Conservation (phyloP, 2,329 filamentous ascomycete genomes). For the Aspergillus ruber region DNA sequence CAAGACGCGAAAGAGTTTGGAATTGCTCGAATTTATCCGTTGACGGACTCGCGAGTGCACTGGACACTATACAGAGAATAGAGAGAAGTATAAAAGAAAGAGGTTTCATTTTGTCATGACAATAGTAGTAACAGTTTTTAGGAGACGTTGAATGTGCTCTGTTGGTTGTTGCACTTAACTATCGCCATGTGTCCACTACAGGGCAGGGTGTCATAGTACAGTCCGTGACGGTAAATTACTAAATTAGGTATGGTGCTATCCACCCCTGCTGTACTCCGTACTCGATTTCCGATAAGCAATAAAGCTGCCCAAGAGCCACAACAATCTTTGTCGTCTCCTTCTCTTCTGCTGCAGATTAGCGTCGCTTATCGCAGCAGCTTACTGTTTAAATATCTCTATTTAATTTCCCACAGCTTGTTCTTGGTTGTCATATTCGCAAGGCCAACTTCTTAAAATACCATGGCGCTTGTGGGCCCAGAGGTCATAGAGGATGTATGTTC, state of each 20-base stretch:
- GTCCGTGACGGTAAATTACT: not conserved
- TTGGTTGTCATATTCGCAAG: not conserved
- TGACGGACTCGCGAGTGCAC: slow-evolving; percentile 48
- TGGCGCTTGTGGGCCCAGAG: slow-evolving; percentile 5
- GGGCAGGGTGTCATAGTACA: not conserved
- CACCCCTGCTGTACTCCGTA: not conserved
- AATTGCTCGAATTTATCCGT: slow-evolving; percentile 65
- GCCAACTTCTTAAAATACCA: slow-evolving; percentile 1
- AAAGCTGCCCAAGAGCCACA: too few relatives aligned
- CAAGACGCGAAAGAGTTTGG: slow-evolving; percentile 59
- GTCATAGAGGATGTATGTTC: slow-evolving; percentile 9
- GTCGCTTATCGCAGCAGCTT: not conserved
- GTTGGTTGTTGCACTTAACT: not conserved
- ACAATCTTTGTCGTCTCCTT: too few relatives aligned
- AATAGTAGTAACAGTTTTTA: not conserved
- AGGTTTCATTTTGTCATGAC: slow-evolving; percentile 26
- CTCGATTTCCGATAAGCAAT: not conserved
- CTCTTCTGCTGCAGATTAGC: too few relatives aligned
- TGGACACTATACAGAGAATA: slow-evolving; percentile 21
- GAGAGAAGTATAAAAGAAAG: slow-evolving; percentile 34
- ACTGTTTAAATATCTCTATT: not conserved
- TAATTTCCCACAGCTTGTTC: not conserved
- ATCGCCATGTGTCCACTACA: not conserved
- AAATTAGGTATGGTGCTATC: not conserved
- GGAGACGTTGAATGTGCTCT: not conserved